A percentile compares a stretch with the other conserved stretches of the same genome.
These are phyloP conservation scores for Phoenix roebelenii DNA, from an alignment of 176 grass and related monocot genomes.

Conservation along the genomic window DNA sequence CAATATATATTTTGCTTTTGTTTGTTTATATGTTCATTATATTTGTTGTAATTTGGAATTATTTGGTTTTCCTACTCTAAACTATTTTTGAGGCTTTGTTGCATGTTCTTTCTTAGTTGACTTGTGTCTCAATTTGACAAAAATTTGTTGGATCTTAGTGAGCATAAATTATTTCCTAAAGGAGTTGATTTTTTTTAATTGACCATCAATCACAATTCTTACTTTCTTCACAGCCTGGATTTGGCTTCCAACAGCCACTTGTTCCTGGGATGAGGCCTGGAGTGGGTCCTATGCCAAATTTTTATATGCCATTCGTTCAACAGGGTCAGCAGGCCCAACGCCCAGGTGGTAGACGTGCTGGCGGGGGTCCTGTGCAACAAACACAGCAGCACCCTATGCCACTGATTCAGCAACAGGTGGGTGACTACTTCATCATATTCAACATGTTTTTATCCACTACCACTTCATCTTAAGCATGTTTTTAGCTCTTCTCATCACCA, in stretches of 20 bases:
- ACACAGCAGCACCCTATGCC: constrained; percentile 48
- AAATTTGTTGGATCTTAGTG: no score
- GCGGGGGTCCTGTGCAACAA: constrained; percentile 20
- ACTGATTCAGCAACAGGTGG: constrained; percentile 59
- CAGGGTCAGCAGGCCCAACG: constrained; percentile 73
- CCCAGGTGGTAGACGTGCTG: constrained; percentile 44
- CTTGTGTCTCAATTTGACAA: no score
- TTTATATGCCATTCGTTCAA: constrained; percentile 78
- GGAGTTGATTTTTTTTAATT: no score
- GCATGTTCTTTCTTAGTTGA: no score
- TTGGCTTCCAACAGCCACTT: constrained; percentile 81
- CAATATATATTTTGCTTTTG: no score
- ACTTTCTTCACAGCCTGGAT: constrained; percentile 51
- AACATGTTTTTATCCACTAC: no score
- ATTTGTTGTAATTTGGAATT: no score
- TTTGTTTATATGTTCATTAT: no score
- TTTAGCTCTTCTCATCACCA: background rate
- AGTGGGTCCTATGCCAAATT: constrained; percentile 42
- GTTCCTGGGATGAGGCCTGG: constrained; percentile 84
- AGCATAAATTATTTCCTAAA: no score
- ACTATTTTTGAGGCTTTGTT: no score
- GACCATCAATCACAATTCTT: no score
- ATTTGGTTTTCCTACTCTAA: no score
- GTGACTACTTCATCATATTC: background rate
- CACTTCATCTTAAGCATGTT: background rate